Evolutionary conservation across 73 alveolate genomes (phyloP).

Genomic region (Blepharisma japonicum): DNA sequence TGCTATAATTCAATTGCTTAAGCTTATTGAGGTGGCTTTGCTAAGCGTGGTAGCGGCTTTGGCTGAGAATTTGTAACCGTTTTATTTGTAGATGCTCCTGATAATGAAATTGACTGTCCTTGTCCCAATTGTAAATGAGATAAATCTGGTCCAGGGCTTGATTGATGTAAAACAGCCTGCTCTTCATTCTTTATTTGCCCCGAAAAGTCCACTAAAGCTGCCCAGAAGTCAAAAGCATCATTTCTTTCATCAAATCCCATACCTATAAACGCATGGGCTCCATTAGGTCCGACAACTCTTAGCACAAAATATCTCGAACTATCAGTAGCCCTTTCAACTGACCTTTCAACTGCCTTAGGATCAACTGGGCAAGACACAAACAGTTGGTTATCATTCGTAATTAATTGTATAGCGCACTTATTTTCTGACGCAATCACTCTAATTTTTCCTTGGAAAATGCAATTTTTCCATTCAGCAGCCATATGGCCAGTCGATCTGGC

Average conservation of each 20-base stretch:
- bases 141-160: slow-evolving; percentile 27
- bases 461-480: slow-evolving; percentile 27
- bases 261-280: background rate
- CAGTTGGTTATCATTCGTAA: background rate
- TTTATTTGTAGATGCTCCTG: background rate
- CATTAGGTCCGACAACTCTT: slow-evolving; percentile 5
- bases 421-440: slow-evolving; percentile 26
- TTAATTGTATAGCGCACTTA: slow-evolving; percentile 7
- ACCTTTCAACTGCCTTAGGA: slow-evolving; percentile 13
- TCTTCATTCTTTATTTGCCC: slow-evolving; percentile 16
- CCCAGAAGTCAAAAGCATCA: slow-evolving; percentile 38
- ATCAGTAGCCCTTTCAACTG: slow-evolving; percentile 28
- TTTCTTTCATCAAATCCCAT: slow-evolving; percentile 36
- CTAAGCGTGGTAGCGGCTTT: too few relatives aligned
- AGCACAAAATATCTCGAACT: slow-evolving; percentile 26
- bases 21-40: too few relatives aligned
- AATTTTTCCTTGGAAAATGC: slow-evolving; percentile 21
- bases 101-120: slow-evolving; percentile 24
- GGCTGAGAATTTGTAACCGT: too few relatives aligned
- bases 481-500: slow-evolving; percentile 27
- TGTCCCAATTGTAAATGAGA: slow-evolving; percentile 13
- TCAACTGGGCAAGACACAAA: slow-evolving; percentile 8
- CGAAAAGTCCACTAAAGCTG: slow-evolving; percentile 19
- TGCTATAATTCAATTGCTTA: too few relatives aligned
- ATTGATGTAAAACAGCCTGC: background rate